These are phyloP conservation scores for Melaleuca alternifolia DNA, from an alignment of 345 rosid species.

Conservation along the genomic window DNA sequence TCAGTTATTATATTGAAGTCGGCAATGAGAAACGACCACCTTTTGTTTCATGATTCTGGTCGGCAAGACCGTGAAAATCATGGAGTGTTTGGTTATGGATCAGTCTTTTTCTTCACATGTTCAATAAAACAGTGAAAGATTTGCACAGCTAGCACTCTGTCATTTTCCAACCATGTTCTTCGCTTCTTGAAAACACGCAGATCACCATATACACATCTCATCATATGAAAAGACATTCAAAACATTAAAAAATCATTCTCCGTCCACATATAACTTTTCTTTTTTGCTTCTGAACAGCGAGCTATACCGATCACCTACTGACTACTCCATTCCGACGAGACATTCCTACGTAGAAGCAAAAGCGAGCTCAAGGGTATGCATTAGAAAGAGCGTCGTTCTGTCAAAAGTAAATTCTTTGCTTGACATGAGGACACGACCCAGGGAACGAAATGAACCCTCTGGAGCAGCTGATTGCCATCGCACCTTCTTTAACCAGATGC, in stretches of 20 bases:
- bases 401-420: neutral
- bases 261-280: neutral
- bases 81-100: neutral
- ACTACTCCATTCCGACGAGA: neutral
- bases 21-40: neutral
- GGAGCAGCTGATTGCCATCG: neutral
- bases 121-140: neutral
- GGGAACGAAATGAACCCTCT: neutral
- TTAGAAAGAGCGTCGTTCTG: neutral
- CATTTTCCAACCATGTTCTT: neutral
- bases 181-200: neutral
- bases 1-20: neutral
- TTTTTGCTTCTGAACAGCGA: neutral
- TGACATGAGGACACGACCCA: neutral
- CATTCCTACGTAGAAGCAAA: neutral
- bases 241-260: neutral
- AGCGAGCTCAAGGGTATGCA: too few species aligned
- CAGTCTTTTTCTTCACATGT: neutral
- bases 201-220: neutral
- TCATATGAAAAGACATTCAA: neutral
- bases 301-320: neutral
- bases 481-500: neutral
- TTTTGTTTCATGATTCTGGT: neutral
- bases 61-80: neutral
- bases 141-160: accelerated